Percentiles rank a stretch among this genome's conserved stretches.
Conservation (phyloP, 1,284 basidiomycete genomes). For the Austroboletus novae-zelandiae region DNA sequence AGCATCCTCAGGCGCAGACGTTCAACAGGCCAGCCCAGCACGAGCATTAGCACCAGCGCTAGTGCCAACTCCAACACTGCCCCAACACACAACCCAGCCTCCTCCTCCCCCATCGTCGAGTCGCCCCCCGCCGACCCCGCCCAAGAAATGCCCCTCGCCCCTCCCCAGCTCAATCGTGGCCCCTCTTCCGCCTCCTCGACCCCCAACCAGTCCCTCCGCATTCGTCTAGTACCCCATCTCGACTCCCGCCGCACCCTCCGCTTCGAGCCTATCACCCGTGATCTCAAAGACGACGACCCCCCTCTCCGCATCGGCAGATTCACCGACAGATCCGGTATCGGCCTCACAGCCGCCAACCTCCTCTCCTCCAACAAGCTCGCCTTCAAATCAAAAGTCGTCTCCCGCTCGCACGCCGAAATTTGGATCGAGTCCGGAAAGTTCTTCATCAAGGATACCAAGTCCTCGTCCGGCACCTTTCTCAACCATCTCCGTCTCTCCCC, state of each 20-base stretch:
- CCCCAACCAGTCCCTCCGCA: conserved; percentile 45
- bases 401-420: conserved; percentile 91
- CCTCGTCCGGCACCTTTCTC: conserved; percentile 90
- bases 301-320: conserved; percentile 89
- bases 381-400: conserved; percentile 97
- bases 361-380: conserved; percentile 82
- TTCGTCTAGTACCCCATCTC: conserved; percentile 91
- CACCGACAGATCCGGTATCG: conserved; percentile 78
- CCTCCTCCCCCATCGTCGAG: conserved; percentile 13
- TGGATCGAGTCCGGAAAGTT: conserved; percentile 77
- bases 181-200: conserved; percentile 19
- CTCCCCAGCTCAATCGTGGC: conserved; percentile 25
- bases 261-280: conserved; percentile 91
- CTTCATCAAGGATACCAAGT: conserved; percentile 90
- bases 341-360: conserved; percentile 66
- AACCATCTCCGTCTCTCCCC: conserved; percentile 90
- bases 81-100: conserved; percentile 17
- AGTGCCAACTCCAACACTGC: neutral
- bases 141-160: conserved; percentile 22
- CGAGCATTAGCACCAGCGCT: neutral
- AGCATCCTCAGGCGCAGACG: conserved; percentile 51
- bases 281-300: conserved; percentile 66
- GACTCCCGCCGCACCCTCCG: conserved; percentile 87
- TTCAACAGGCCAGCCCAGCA: conserved; percentile 39
- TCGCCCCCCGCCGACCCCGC: conserved; percentile 9